Evolutionary conservation across 495 filamentous ascomycete species (phyloP), one percentile per base, ranked within the genome.

Genomic region (Lineolata rhizophorae): DNA sequence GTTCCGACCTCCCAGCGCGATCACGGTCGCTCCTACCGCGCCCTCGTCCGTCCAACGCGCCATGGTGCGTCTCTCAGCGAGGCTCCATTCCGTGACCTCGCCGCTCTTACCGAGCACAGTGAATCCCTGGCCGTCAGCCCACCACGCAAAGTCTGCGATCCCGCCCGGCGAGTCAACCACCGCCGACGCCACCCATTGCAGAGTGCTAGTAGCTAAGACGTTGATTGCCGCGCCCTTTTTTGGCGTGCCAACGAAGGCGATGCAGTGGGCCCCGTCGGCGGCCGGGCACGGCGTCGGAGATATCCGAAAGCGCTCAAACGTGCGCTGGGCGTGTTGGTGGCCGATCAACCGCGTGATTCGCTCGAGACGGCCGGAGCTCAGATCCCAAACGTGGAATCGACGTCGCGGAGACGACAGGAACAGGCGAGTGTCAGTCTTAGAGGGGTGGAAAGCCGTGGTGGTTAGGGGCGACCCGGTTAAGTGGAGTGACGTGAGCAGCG

Each of bases 301-400:
- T 25, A 80, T 56, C 42, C 76, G 77, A 57, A 97, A 84, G 24
- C 60, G 59, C 50, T 94, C 90, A 81, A 93, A 93, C 32, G 67
- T 77, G 29, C 65, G 73, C 47, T 94, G 87, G 49, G 84, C 77
- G 34, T 72, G 62, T 36, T 74, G 69, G 32, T 90, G 77, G 29
- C 78, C 82, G 42, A 81, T 77, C 27, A 95, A 63, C 31, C 70
- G 61, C 12, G 65, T 57, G 15, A 80, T 54, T 37, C 91, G 91
- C 47, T 84, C 75, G 18, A 95, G 64, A 15, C 57, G 58, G 15
- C 87, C 90, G 4, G 76, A 68, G 25, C 70, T 51, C 2, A 97
- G 61, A 47, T 94, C 72, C 87, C 87, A 97, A 42, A 69, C 71
- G 55, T 95, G 87, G 56, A 93, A 92, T 52, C 87, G 95, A 38